Percentiles rank a stretch among this genome's conserved stretches.
Conservation (phyloP, 2,329 filamentous ascomycete species). For the Neofusicoccum kwambonambiense region DNA sequence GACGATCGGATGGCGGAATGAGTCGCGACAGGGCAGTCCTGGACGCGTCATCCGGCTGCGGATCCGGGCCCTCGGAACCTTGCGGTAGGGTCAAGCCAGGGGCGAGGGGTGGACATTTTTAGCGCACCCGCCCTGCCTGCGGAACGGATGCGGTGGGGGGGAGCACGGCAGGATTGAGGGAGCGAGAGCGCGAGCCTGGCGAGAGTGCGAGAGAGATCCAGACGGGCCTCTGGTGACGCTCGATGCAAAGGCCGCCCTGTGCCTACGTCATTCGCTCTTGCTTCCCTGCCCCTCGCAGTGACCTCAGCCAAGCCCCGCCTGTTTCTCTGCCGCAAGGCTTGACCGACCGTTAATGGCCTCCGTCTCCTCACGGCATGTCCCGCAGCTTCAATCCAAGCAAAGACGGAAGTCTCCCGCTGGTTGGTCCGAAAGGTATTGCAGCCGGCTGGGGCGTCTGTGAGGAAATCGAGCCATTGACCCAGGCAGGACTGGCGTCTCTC, state of each 20-base stretch:
- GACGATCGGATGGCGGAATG: too few relatives aligned
- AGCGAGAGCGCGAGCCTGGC: too few relatives aligned
- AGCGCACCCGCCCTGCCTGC: not conserved
- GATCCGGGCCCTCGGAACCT: not conserved
- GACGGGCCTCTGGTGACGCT: not conserved
- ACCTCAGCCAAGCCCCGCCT: not conserved
- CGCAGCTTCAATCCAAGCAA: not conserved
- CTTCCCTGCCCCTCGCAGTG: not conserved
- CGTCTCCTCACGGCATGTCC: not conserved
- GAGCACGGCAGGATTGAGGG: too few relatives aligned
- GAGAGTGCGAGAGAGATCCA: not conserved
- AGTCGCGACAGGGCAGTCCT: not conserved
- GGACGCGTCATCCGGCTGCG: slow-evolving; percentile 1
- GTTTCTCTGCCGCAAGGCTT: not conserved
- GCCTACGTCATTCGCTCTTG: not conserved
- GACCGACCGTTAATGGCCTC: not conserved
- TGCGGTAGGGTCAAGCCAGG: not conserved
- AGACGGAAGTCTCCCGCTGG: too few relatives aligned
- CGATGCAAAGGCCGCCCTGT: not conserved
- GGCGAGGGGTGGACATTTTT: not conserved
- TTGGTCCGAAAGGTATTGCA: too few relatives aligned
- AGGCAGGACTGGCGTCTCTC: too few relatives aligned
- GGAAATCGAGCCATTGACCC: too few relatives aligned
- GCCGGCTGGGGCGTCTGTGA: too few relatives aligned
- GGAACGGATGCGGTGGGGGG: not conserved